phyloP scores from a whole-genome alignment of 441 rosid genomes.

The Pelargonium australe region DNA sequence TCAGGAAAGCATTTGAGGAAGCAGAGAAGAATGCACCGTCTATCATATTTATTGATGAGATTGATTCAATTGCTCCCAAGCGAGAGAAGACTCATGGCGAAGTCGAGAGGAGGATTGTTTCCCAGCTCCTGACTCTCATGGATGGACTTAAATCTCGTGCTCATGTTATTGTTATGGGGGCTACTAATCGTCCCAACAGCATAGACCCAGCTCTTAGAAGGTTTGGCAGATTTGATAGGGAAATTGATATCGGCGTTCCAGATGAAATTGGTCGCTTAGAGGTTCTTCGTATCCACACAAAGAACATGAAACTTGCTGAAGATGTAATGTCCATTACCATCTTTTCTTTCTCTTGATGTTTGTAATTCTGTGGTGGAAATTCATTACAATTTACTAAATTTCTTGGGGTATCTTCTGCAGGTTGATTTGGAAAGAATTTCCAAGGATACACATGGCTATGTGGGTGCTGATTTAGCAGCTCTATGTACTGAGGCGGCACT shows the following conservation, averaged over 20 bases:
- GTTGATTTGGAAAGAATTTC: slow-evolving; percentile 54
- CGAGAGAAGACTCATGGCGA: slow-evolving; percentile 66
- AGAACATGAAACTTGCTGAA: slow-evolving; percentile 61
- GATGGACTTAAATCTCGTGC: slow-evolving; percentile 62
- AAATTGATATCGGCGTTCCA: slow-evolving; percentile 59
- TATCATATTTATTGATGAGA: slow-evolving; percentile 53
- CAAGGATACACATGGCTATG: slow-evolving; percentile 60
- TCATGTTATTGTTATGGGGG: slow-evolving; percentile 56
- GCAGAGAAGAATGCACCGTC: slow-evolving; percentile 67
- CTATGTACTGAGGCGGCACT: slow-evolving; percentile 65
- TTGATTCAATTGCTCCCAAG: slow-evolving; percentile 64
- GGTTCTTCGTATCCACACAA: slow-evolving; percentile 60
- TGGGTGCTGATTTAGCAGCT: slow-evolving; percentile 67
- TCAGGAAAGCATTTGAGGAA: slow-evolving; percentile 61
- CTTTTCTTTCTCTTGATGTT: neutral
- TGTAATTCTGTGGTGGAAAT: neutral
- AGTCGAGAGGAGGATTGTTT: slow-evolving; percentile 67
- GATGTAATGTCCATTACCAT: slow-evolving; percentile 32
- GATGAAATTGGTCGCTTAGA: slow-evolving; percentile 65
- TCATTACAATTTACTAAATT: neutral
- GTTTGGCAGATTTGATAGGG: slow-evolving; percentile 59
- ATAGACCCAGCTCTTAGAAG: slow-evolving; percentile 59
- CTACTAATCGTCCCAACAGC: slow-evolving; percentile 62
- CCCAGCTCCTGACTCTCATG: slow-evolving; percentile 60
- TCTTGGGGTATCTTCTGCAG: slow-evolving; percentile 21